These are phyloP conservation scores for Usnea hakonensis DNA, from an alignment of 495 filamentous ascomycete genomes.

Conservation along the genomic window DNA sequence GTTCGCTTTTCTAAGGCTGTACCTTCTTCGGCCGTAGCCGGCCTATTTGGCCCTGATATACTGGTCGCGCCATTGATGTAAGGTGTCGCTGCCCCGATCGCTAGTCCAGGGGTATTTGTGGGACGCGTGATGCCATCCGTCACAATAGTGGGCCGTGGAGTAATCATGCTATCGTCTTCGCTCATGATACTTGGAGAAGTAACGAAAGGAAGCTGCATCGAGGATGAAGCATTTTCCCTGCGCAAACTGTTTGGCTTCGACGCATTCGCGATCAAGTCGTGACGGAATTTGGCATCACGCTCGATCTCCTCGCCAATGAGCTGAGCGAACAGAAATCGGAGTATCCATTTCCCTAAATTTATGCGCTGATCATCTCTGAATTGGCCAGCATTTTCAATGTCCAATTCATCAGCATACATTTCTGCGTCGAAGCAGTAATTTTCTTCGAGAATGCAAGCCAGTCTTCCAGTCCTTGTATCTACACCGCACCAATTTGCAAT, in stretches of 20 bases:
- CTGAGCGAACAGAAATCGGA: constrained; percentile 84
- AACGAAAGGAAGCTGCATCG: constrained; percentile 57
- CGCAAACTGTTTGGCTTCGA: constrained; percentile 47
- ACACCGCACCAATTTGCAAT: constrained; percentile 94
- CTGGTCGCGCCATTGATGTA: constrained; percentile 30
- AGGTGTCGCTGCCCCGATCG: constrained; percentile 75
- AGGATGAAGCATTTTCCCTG: constrained; percentile 50
- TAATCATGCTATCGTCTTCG: constrained; percentile 47
- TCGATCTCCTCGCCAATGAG: constrained; percentile 84
- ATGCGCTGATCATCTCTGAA: constrained; percentile 94
- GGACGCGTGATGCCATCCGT: constrained; percentile 43
- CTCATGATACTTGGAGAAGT: constrained; percentile 38
- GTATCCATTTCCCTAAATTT: constrained; percentile 94
- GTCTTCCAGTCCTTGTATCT: constrained; percentile 81
- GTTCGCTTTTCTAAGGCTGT: constrained; percentile 34
- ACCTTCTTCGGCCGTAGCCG: constrained; percentile 46
- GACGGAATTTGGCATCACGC: constrained; percentile 66
- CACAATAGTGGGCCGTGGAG: constrained; percentile 51
- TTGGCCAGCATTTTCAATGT: constrained; percentile 61
- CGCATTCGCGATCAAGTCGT: constrained; percentile 52
- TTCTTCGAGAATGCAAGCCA: constrained; percentile 85
- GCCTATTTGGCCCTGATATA: constrained; percentile 27
- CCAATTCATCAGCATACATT: constrained; percentile 85
- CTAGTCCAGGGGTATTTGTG: constrained; percentile 63
- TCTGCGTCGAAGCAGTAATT: constrained; percentile 98